Conservation (phyloP, 2,329 filamentous ascomycete species). For the Colletotrichum orchidophilum region DNA sequence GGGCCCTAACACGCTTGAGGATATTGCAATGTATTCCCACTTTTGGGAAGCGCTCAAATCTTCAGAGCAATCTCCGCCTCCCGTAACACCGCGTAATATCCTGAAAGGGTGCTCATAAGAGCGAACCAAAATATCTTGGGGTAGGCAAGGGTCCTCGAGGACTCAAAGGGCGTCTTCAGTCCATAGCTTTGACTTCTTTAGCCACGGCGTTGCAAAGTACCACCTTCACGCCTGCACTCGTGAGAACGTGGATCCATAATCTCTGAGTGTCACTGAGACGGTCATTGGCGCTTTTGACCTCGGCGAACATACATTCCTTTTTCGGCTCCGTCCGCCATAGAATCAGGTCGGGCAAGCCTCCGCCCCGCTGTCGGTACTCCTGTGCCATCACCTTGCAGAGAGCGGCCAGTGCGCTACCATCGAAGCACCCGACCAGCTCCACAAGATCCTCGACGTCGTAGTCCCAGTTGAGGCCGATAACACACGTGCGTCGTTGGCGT, state of each 20-base stretch:
- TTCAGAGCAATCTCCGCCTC: slow-evolving; percentile 25
- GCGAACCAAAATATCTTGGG: background rate
- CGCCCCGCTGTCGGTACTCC: slow-evolving; percentile 87
- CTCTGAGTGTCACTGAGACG: slow-evolving; percentile 94
- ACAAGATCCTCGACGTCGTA: slow-evolving; percentile 82
- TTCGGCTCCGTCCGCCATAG: slow-evolving; percentile 72
- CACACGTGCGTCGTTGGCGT: slow-evolving; percentile 77
- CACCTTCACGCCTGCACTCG: slow-evolving; percentile 83
- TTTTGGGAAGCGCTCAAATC: slow-evolving; percentile 4
- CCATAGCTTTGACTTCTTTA: slow-evolving; percentile 57
- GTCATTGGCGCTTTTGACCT: slow-evolving; percentile 89
- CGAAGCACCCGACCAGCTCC: slow-evolving; percentile 82
- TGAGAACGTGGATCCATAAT: slow-evolving; percentile 95
- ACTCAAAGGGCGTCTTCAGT: slow-evolving; percentile 37
- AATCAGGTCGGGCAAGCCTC: slow-evolving; percentile 92
- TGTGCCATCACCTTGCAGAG: slow-evolving; percentile 96
- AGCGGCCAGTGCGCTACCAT: slow-evolving; percentile 80
- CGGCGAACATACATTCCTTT: slow-evolving; percentile 75
- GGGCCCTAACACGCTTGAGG: background rate
- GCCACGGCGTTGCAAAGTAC: slow-evolving; percentile 78
- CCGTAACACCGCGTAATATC: slow-evolving; percentile 12
- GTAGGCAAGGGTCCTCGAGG: background rate
- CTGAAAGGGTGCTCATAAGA: background rate
- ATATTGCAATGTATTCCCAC: background rate
- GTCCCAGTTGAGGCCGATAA: slow-evolving; percentile 93